Percentiles rank a stretch among this genome's conserved stretches.
These are phyloP conservation scores for Elaeagnus macrophylla DNA, from an alignment of 306 rosid species.

Conservation along the genomic window DNA sequence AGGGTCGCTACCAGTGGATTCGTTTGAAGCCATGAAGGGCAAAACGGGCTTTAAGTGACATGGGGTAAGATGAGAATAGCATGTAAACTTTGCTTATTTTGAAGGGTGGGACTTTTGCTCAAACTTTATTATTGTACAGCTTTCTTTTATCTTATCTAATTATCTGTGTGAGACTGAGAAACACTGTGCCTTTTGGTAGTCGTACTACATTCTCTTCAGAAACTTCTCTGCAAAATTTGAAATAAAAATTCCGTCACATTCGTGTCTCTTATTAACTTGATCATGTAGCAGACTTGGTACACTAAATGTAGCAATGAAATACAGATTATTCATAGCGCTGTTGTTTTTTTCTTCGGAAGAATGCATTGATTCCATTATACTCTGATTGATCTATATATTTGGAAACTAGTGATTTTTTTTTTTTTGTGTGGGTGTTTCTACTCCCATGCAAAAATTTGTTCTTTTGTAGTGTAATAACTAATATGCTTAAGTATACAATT, in stretches of 20 bases:
- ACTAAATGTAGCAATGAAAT: too few species aligned
- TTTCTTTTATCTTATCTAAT: background rate
- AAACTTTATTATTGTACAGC: slow-evolving; percentile 12
- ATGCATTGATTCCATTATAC: slow-evolving; percentile 7
- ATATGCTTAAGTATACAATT: too few species aligned
- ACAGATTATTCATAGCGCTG: background rate
- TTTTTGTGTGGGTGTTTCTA: too few species aligned
- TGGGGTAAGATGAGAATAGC: slow-evolving; percentile 25
- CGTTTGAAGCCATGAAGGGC: slow-evolving; percentile 46
- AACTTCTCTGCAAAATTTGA: background rate
- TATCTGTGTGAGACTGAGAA: too few species aligned
- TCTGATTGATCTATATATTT: background rate
- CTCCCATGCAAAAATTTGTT: too few species aligned
- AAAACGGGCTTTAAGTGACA: slow-evolving; percentile 28
- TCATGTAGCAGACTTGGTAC: background rate
- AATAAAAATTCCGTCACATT: background rate
- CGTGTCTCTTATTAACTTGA: background rate
- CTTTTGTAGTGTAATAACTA: too few species aligned
- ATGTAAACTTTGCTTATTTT: slow-evolving; percentile 23
- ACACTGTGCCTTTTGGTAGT: background rate
- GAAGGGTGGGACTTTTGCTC: background rate
- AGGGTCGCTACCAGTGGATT: slow-evolving; percentile 87
- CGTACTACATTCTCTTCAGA: slow-evolving; percentile 17
- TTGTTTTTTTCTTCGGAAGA: slow-evolving; percentile 16
- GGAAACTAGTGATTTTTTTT: too few species aligned